Conservation (phyloP, 2,329 filamentous ascomycete genomes). For the Ophiostoma novo-ulmi region DNA sequence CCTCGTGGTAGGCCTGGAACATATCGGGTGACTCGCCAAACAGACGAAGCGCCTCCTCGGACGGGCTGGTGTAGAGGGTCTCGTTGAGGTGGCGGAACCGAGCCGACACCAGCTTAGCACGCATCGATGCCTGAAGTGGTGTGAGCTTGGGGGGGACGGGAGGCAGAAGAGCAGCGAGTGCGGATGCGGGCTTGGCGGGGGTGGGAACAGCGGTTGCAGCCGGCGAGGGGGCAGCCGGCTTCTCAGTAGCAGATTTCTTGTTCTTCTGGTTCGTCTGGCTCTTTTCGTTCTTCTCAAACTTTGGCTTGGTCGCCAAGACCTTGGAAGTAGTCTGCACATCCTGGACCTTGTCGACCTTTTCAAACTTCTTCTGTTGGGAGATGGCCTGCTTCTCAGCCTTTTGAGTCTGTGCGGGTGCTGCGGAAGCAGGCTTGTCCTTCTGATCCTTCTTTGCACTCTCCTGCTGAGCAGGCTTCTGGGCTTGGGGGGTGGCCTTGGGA, state of each 20-base stretch:
- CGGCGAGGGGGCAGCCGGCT: slow-evolving; percentile 12
- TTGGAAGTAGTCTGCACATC: not conserved
- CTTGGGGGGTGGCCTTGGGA: not conserved
- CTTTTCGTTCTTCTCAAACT: slow-evolving; percentile 23
- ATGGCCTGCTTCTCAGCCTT: slow-evolving; percentile 1
- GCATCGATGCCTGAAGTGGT: slow-evolving; percentile 89
- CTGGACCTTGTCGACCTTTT: not conserved
- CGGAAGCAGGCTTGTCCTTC: slow-evolving; percentile 5
- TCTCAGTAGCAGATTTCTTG: slow-evolving; percentile 6
- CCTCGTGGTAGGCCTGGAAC: slow-evolving; percentile 93
- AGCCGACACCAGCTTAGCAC: slow-evolving; percentile 86
- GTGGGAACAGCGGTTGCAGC: not conserved
- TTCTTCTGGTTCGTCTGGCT: not conserved
- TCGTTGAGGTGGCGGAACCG: slow-evolving; percentile 97
- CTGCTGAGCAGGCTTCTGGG: slow-evolving; percentile 14
- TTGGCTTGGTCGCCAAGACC: not conserved
- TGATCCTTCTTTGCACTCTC: slow-evolving; percentile 20
- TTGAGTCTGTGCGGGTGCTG: not conserved
- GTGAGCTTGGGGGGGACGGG: slow-evolving; percentile 60
- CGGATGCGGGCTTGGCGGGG: slow-evolving; percentile 26
- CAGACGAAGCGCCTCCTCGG: slow-evolving; percentile 71
- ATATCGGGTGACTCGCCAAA: slow-evolving; percentile 85
- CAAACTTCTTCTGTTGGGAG: not conserved
- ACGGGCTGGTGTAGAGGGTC: slow-evolving; percentile 89
- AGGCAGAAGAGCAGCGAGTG: slow-evolving; percentile 38